Base-by-base conservation (phyloP, 208 protist genomes). In the Acanthamoeba royreba region DNA sequence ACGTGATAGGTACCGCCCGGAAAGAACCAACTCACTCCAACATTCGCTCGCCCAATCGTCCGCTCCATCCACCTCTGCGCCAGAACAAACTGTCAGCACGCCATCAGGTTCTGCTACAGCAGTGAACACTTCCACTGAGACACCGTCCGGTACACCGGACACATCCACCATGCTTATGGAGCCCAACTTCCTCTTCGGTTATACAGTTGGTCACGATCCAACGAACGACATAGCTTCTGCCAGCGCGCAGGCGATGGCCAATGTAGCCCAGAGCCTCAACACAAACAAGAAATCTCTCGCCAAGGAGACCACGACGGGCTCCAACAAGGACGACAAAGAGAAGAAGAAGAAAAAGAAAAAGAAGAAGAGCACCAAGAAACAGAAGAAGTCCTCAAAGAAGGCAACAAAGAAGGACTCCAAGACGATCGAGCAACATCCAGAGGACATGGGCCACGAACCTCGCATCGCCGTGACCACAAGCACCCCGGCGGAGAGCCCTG, bases 261-360 rank as follows among this genome's bases (percentile, higher is more conserved):
- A 9, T 19, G 49, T 7, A 8, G 63, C 31, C 58, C 7, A 69
- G 63, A 35, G 5, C 63, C 5, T 28, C 28, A 87, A 58, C 42
- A 33, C 9, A 52, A 53, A 43, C 77, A 87, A 58, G 42, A 28
- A 61, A 61, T 61, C 53, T n/a, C n/a, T n/a, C n/a, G n/a, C 63
- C 31, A 49, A 53, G 35, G 53, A 87, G 77, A 52, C 43, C 35
- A 63, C 31, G 42, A 28, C 3, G 69, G 8, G 2, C n/a, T n/a
- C n/a, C 53, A 61, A 61, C 40, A 81, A 81, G 69, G 69, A 49
- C 40, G n/a, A 33, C 7, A 87, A 53, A 33, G 47, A 87, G 7
- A 58, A 87, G 77, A 52, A 87, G 47, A 53, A 47, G 38, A 87
- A 87, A 33, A 87, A 87, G 69, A 40, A 40, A 4, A 81, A 81